Evolutionary conservation across 805 yeast species (phyloP), one percentile per base, ranked within the genome.

Genomic region (Cyberlindnera amylophila): DNA sequence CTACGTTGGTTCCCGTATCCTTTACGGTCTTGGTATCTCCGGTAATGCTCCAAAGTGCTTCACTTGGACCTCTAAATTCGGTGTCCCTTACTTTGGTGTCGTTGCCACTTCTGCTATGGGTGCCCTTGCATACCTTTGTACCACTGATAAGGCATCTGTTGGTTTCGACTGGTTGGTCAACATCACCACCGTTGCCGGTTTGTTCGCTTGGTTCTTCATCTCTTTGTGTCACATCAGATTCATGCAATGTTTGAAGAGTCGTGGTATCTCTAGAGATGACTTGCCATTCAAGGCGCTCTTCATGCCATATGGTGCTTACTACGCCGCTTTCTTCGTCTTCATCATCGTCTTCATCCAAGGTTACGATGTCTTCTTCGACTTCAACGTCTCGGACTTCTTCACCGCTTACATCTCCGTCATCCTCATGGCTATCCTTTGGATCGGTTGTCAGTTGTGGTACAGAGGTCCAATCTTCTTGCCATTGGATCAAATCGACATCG

Each of bases 381-480:
- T 82, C 55, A 69, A 65, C 42, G 86, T 75, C 2, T 61, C 75
- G 10, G 68, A 67, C 32, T 86, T 86, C 67, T 76, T 85, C 60
- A 77, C 86, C 19, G 76, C 85, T n/a, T 86, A 86, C 57, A 66
- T 86, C 39, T 84, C 91, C n/a, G 67, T 82, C 15, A 71, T 84
- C 44, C 63, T 82, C 38, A 81, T 81, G 63, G 66, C 71, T 26
- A 72, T 67, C 10, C 52, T 75, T 9, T 86, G 81, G 81, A 45
- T 72, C 6, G 71, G 71, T 9, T 72, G 79, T 57, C 86, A 81
- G 52, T 41, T 74, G 15, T 72, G 66, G 56, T 79, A 68, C 62
- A 71, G 72, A 42, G 69, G 71, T 18, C 67, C 76, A 3, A 58
- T 73, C 39, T 61, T 77, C 47, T 34, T 51, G n/a, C 23, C 48